Base-by-base conservation (phyloP, 495 filamentous ascomycete species). In the Astrothelium subdiscretum region DNA sequence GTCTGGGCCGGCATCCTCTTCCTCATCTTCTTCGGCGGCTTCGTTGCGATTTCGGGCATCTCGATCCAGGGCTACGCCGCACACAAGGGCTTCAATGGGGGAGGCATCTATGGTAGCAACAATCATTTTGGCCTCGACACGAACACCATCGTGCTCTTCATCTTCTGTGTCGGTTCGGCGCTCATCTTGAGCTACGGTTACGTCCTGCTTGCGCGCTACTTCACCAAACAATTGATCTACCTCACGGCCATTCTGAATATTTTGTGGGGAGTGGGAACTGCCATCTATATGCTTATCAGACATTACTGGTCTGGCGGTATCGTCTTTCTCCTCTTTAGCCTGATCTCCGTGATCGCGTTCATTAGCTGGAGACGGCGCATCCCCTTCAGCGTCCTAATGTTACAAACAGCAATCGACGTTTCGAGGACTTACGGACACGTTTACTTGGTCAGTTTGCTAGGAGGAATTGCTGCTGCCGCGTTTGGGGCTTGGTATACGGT, bases 161-260 rank as follows among this genome's bases (percentile, higher is more conserved):
- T 80, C 12, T 92, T 95, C 71, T 81, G 89, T 3, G 79, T 95
- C 0, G 78, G 73, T 27, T 79, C 88, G 43, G 87, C 90, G 5
- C 79, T 91, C 20, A 80, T 87, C 1, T 77, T 95, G 27, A 90
- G 88, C 31, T 89, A 82, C 70, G 79, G 71, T 18, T 96, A 96
- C 70, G 85, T 95, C 64, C 79, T 84, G 69, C 73, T 86, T 12
- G 90, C 89, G 40, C 84, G 92, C 51, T 77, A 80, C 59, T 95
- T 92, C 65, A 91, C 92, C 3, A 95, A 95, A 70, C 83, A 90
- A 66, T 90, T 92, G 65, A 91, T 97, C 68, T 96, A 89, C 87
- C 85, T 86, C 59, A 95, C 91, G 0, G 83, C 85, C 22, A 85
- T 88, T 58, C 63, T 87, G 48, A 85, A 89, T 61, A 83, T 87